Conservation (phyloP, 179 eudicot species). For the Camellia oleifera region DNA sequence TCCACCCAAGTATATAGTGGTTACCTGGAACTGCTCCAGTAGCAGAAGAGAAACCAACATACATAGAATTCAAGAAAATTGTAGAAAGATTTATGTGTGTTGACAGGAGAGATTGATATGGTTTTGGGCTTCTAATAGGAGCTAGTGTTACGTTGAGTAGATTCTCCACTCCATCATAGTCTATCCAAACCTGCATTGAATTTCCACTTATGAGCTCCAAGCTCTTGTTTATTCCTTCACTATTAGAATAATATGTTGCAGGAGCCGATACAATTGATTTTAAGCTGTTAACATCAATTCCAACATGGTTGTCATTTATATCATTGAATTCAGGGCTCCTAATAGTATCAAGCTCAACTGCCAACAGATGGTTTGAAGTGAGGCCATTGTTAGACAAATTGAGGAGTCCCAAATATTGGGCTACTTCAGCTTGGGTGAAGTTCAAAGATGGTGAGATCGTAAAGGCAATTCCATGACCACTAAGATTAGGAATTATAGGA, state of each 20-base stretch:
- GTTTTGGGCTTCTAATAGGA: not conserved
- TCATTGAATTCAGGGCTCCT: slow-evolving; percentile 14
- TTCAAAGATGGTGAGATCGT: slow-evolving; percentile 23
- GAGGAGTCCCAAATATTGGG: slow-evolving; percentile 33
- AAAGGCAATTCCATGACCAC: slow-evolving; percentile 36
- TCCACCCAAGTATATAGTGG: slow-evolving; percentile 39
- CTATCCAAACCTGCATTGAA: slow-evolving; percentile 2
- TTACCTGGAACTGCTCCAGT: slow-evolving; percentile 32
- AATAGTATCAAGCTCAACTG: slow-evolving; percentile 34
- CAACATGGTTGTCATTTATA: slow-evolving; percentile 39
- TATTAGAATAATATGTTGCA: not conserved
- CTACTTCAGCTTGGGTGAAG: slow-evolving; percentile 13
- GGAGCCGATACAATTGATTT: not conserved
- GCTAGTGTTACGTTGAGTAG: slow-evolving; percentile 2
- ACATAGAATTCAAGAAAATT: slow-evolving; percentile 27
- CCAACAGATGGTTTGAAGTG: slow-evolving; percentile 28
- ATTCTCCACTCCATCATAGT: not conserved
- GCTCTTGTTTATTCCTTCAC: not conserved
- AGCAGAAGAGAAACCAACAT: slow-evolving; percentile 40
- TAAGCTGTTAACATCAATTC: slow-evolving; percentile 22
- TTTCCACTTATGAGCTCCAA: not conserved
- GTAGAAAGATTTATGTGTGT: slow-evolving; percentile 31
- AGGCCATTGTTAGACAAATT: slow-evolving; percentile 20
- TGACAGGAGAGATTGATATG: not conserved
- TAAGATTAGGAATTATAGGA: slow-evolving; percentile 8